Conservation (phyloP, 2,329 filamentous ascomycete species). For the Catunica adiposa region DNA sequence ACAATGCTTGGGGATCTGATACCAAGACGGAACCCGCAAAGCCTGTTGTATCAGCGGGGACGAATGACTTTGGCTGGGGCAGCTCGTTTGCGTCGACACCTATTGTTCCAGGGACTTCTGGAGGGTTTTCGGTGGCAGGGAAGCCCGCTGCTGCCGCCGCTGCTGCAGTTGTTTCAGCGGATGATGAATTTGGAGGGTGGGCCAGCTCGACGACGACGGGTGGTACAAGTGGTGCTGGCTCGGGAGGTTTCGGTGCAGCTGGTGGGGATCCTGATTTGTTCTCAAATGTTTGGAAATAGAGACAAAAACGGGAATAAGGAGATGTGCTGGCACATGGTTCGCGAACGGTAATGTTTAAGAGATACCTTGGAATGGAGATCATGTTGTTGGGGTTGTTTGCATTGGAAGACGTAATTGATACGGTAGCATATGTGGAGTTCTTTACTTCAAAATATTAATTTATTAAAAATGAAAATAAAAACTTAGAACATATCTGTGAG, state of each 20-base stretch:
- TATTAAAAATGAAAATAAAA: not conserved
- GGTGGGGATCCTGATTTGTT: conserved; percentile 65
- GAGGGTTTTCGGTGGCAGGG: conserved; percentile 26
- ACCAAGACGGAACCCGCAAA: conserved; percentile 36
- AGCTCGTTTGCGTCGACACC: conserved; percentile 38
- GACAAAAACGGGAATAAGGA: not conserved
- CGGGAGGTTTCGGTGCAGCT: conserved; percentile 30
- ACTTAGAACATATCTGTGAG: no score
- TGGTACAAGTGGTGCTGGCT: conserved; percentile 29
- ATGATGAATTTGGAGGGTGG: conserved; percentile 96
- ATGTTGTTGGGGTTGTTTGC: not conserved
- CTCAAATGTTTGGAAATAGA: conserved; percentile 82
- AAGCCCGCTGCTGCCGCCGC: conserved; percentile 39
- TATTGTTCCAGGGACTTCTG: conserved; percentile 44
- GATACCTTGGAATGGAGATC: not conserved
- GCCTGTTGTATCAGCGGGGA: conserved; percentile 22
- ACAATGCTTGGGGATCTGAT: conserved; percentile 59
- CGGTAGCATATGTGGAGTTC: conserved; percentile 1
- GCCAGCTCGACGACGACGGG: conserved; percentile 46
- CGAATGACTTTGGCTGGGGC: conserved; percentile 45
- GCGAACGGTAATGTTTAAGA: no score
- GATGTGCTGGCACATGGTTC: not conserved
- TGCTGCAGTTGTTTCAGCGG: conserved; percentile 49
- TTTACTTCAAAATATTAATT: not conserved
- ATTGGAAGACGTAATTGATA: not conserved